phyloP scores from a whole-genome alignment of 805 yeast species.

The Naumovozyma dairenensis region DNA sequence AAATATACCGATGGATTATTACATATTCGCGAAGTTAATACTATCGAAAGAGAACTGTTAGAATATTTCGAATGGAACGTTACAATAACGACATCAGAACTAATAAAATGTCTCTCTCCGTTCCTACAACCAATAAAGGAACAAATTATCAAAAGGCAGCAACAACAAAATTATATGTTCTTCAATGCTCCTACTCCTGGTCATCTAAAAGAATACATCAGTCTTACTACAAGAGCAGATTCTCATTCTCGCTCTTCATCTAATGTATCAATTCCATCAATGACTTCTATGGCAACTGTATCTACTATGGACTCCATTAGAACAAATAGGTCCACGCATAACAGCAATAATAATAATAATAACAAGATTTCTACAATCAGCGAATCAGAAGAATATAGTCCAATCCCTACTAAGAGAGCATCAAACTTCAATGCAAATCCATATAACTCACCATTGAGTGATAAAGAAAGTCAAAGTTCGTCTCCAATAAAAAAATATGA shows the following conservation, averaged over 20 bases:
- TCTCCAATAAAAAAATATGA: neutral
- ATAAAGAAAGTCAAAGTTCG: neutral
- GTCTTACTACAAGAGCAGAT: conserved; percentile 8
- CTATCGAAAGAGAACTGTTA: conserved; percentile 83
- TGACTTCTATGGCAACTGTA: conserved; percentile 32
- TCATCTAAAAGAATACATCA: conserved; percentile 9
- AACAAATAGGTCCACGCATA: conserved; percentile 3
- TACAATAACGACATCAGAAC: conserved; percentile 58
- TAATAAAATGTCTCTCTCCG: conserved; percentile 58
- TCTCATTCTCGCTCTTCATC: conserved; percentile 27
- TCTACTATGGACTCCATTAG: conserved; percentile 17
- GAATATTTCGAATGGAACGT: conserved; percentile 80
- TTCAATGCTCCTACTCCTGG: conserved; percentile 17
- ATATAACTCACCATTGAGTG: conserved; percentile 3
- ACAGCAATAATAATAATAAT: neutral
- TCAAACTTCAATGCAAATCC: conserved; percentile 1
- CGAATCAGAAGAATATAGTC: neutral
- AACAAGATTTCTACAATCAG: conserved; percentile 1
- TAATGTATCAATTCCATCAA: conserved; percentile 32
- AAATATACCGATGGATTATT: conserved; percentile 82
- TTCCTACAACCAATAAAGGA: conserved; percentile 66
- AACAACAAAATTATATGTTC: conserved; percentile 21
- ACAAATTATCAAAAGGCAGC: conserved; percentile 13
- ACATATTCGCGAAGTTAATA: conserved; percentile 68
- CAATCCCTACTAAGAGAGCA: conserved; percentile 1